Evolutionary conservation across 768 basidiomycete species (phyloP), one percentile per base, ranked within the genome.

Genomic region (Kwoniella dendrophila): DNA sequence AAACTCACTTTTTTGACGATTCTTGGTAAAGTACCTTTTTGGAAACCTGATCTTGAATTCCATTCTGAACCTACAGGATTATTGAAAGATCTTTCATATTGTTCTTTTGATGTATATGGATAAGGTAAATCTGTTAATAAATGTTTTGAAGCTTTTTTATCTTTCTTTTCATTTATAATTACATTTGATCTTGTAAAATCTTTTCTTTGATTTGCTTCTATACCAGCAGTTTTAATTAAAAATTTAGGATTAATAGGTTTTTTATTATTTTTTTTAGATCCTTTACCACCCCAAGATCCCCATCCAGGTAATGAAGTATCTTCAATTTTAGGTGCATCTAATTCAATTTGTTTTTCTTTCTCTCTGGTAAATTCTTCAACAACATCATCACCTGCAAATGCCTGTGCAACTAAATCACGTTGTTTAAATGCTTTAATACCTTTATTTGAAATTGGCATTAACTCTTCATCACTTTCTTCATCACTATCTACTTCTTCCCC

Each of bases 371-470:
- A 99, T 56, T 89, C 88, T 91, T 89, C 87, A 5, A 96, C 87
- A 32, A 98, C 95, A 67, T 98, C 91, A 78, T 99, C 96, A 2
- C 92, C 94, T 1, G 94, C 95, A 81, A 99, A 99, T 0, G 96
- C 96, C 56, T 87, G 86, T 1, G 93, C 90, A 12, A 99, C 93
- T 12, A 98, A 82, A 67, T 98, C 92, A 38, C 90, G 84, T 78
- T 98, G 95, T 76, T 90, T 83, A 80, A 97, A 92, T 0, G 90
- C 89, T 54, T 83, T 84, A 0, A 85, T 75, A 24, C 85, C 58
- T n/a, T 51, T 51, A 75, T 81, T 40, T 55, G 43, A 64, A 32
- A 64, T 56, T 22, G 70, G 67, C 65, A 74, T 64, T 22, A 73
- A 67, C 18, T 74, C 74, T 30, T 76, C 73, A 12, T 74, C 90